Conservation (phyloP, 2,329 filamentous ascomycete species). For the Trichophyton verrucosum region DNA sequence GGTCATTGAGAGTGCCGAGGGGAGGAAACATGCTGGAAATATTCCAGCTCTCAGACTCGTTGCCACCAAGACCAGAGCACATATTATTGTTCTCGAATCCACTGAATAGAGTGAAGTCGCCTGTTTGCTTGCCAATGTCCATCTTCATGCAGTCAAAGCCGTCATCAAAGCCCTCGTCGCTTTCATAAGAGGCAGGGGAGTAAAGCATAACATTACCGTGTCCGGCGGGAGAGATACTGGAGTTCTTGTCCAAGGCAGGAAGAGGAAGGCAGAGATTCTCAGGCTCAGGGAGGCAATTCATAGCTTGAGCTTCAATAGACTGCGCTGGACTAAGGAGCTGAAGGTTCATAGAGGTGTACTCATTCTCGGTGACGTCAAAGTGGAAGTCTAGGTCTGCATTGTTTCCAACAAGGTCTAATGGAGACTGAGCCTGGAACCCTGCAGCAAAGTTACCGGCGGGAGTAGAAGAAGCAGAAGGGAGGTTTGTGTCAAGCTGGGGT, state of each 20-base stretch:
- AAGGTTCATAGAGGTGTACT: conserved; percentile 19
- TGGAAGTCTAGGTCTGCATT: conserved; percentile 14
- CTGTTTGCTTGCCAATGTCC: conserved; percentile 12
- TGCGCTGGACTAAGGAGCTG: conserved; percentile 16
- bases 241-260: conserved; percentile 11
- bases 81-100: background rate
- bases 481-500: conserved; percentile 17
- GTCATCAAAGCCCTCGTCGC: conserved; percentile 18
- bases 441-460: background rate
- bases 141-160: conserved; percentile 11
- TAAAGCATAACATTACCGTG: conserved; percentile 22
- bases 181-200: conserved; percentile 17
- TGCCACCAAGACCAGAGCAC: background rate
- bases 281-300: background rate
- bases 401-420: background rate
- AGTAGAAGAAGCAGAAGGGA: conserved; percentile 14
- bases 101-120: conserved; percentile 19
- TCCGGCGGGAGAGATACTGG: conserved; percentile 18
- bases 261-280: conserved; percentile 10
- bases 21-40: conserved; percentile 1
- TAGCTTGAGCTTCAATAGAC: background rate
- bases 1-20: background rate
- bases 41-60: background rate
- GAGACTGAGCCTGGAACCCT: background rate
- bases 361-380: conserved; percentile 14